A percentile compares a stretch with the other conserved stretches of the same genome.
These are phyloP conservation scores for Elymus sibiricus DNA, from an alignment of 176 grass and related monocot species.

Conservation along the genomic window DNA sequence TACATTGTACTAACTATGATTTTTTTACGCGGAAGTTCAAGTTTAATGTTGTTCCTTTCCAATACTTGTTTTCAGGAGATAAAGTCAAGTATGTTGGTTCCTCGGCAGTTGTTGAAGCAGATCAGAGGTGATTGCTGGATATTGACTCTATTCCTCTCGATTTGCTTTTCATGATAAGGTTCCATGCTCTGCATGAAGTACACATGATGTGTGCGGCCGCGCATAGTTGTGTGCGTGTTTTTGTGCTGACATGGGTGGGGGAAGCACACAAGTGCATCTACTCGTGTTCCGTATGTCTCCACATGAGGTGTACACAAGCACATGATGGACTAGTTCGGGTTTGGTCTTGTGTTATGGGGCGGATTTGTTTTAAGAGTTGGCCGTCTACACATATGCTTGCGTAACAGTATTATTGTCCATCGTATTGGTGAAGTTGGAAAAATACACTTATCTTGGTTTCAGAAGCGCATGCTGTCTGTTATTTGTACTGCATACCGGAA, in stretches of 20 bases:
- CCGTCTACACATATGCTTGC: not conserved
- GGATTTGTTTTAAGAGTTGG: not conserved
- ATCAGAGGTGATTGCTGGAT: conserved; percentile 59
- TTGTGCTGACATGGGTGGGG: not conserved
- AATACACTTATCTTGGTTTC: conserved; percentile 14
- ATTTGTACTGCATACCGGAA: not conserved
- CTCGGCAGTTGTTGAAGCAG: conserved; percentile 39
- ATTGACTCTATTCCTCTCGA: conserved; percentile 16
- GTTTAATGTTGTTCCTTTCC: conserved; percentile 12
- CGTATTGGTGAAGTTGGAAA: conserved; percentile 10
- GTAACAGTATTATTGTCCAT: not conserved
- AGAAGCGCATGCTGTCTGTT: not conserved
- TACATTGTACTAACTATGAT: not conserved
- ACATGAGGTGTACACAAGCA: conserved; percentile 7
- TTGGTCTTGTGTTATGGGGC: not conserved
- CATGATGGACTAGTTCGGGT: conserved; percentile 7
- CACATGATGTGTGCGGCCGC: not conserved
- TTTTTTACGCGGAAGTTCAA: not conserved
- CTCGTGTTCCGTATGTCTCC: not conserved
- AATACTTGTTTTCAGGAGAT: conserved; percentile 69
- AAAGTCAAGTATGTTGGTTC: conserved; percentile 75
- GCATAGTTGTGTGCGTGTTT: not conserved
- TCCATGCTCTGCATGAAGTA: not conserved
- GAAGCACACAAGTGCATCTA: not conserved
- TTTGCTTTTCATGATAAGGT: conserved; percentile 13